Evolutionary conservation across 345 rosid genomes (phyloP).

Genomic region (Crucihimalaya himalaica): DNA sequence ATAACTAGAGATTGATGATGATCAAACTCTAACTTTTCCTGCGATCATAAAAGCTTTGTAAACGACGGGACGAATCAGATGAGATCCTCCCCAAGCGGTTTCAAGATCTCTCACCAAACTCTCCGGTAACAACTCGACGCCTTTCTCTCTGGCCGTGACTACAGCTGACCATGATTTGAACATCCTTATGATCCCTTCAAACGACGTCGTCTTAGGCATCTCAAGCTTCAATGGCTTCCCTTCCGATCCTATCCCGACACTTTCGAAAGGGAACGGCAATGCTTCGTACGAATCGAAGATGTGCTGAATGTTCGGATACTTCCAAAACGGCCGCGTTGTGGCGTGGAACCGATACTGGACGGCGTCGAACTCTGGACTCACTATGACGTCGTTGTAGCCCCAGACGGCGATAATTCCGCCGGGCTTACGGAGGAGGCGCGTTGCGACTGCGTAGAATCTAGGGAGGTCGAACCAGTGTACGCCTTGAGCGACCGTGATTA

Average conservation of each 20-base stretch:
- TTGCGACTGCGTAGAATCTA: slow-evolving; percentile 53
- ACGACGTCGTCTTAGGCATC: slow-evolving; percentile 53
- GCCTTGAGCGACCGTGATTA: slow-evolving; percentile 63
- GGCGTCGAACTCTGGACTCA: slow-evolving; percentile 53
- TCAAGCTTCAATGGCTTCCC: slow-evolving; percentile 61
- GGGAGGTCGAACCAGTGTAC: slow-evolving; percentile 76
- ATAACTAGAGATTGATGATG: background rate
- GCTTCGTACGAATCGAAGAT: slow-evolving; percentile 49
- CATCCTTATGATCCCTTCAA: slow-evolving; percentile 53
- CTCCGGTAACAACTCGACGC: slow-evolving; percentile 63
- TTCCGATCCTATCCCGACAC: slow-evolving; percentile 59
- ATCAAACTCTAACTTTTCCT: slow-evolving; percentile 45
- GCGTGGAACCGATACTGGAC: slow-evolving; percentile 48
- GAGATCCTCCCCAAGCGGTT: slow-evolving; percentile 58
- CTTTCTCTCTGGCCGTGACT: slow-evolving; percentile 53
- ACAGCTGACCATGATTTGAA: slow-evolving; percentile 56
- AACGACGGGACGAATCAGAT: slow-evolving; percentile 44
- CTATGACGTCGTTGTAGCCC: slow-evolving; percentile 57
- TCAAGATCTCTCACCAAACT: slow-evolving; percentile 48
- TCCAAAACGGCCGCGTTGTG: slow-evolving; percentile 54
- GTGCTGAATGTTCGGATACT: slow-evolving; percentile 38
- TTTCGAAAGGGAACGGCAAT: slow-evolving; percentile 68
- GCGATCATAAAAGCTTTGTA: slow-evolving; percentile 65
- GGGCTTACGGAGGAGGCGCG: slow-evolving; percentile 54
- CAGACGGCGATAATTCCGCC: slow-evolving; percentile 62